phyloP scores from a whole-genome alignment of 805 yeast genomes.

The Scheffersomyces spartinae region DNA sequence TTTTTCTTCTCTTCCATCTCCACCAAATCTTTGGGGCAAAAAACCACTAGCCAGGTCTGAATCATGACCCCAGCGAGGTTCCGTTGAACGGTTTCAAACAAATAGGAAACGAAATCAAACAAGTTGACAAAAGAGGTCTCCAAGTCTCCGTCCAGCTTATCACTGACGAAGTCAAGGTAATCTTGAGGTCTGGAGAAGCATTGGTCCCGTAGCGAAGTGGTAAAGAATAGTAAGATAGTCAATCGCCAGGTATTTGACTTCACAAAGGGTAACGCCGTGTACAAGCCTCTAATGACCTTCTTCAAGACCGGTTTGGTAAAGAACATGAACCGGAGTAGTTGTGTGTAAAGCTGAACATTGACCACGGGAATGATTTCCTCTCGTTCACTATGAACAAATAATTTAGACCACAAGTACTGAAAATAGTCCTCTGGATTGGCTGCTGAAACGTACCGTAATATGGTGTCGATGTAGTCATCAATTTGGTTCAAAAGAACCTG shows the following conservation, averaged over 20 bases:
- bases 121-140: slow-evolving; percentile 14
- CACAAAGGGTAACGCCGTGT: slow-evolving; percentile 14
- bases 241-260: slow-evolving; percentile 25
- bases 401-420: slow-evolving; percentile 11
- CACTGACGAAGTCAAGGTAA: slow-evolving; percentile 14
- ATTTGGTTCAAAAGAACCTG: slow-evolving; percentile 16
- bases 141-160: slow-evolving; percentile 12
- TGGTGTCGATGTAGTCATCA: slow-evolving; percentile 19
- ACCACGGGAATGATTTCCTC: slow-evolving; percentile 17
- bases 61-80: slow-evolving; percentile 10
- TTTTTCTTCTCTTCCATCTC: slow-evolving; percentile 16
- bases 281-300: slow-evolving; percentile 11
- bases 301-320: slow-evolving; percentile 15
- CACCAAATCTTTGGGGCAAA: slow-evolving; percentile 23
- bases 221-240: slow-evolving; percentile 18
- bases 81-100: slow-evolving; percentile 17
- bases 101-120: slow-evolving; percentile 18
- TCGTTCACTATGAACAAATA: slow-evolving; percentile 13
- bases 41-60: slow-evolving; percentile 20
- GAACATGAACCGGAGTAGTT: slow-evolving; percentile 21
- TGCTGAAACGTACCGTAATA: slow-evolving; percentile 23
- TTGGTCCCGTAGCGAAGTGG: slow-evolving; percentile 22
- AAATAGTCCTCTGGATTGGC: slow-evolving; percentile 24
- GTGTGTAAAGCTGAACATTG: slow-evolving; percentile 19
- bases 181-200: slow-evolving; percentile 25